Percentiles rank a stretch among this genome's conserved stretches.
Conservation (phyloP, 2,329 filamentous ascomycete species). For the Penicillium sp. region DNA sequence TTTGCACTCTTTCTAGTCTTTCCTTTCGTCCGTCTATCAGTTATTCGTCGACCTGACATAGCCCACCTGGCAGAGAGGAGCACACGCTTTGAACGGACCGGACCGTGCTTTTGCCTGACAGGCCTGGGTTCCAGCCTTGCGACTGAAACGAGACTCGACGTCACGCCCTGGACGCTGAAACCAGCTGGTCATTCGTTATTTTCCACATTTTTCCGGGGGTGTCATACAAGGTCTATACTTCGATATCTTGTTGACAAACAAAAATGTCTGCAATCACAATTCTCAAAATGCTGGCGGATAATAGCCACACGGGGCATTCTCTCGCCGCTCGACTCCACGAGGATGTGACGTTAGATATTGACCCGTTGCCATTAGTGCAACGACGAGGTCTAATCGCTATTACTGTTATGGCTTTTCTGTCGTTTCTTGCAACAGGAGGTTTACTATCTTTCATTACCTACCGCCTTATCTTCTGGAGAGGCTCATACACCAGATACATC, state of each 20-base stretch:
- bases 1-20: conserved; percentile 1
- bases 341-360: conserved; percentile 25
- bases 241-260: neutral
- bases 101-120: neutral
- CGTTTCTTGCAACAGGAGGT: conserved; percentile 45
- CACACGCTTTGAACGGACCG: neutral
- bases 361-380: conserved; percentile 36
- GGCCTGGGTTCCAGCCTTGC: neutral
- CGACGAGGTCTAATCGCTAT: conserved; percentile 50
- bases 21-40: conserved; percentile 1
- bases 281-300: conserved; percentile 15
- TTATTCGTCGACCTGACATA: neutral
- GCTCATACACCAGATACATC: conserved; percentile 50
- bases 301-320: conserved; percentile 10
- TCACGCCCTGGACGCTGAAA: neutral
- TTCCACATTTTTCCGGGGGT: neutral
- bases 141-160: neutral
- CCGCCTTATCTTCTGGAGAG: conserved; percentile 53
- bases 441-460: conserved; percentile 53
- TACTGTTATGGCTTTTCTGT: conserved; percentile 49
- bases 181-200: neutral
- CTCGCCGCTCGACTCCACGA: conserved; percentile 25
- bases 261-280: conserved; percentile 17
- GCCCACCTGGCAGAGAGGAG: neutral
- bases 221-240: neutral